Base-by-base conservation (phyloP, 805 yeast genomes). In the Priceomyces castillae region DNA sequence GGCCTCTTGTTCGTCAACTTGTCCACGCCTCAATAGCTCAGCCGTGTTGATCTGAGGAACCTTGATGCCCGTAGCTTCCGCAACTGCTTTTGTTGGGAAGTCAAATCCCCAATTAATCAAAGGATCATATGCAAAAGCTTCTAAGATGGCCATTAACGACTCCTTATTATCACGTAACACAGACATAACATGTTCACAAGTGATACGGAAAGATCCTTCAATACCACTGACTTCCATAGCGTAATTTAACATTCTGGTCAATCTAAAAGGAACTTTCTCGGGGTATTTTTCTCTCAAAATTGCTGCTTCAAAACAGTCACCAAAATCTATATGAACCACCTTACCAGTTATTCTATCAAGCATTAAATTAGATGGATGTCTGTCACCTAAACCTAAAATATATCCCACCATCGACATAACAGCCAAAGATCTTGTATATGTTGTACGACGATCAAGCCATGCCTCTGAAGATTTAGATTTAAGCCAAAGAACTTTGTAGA, bases 201-300 rank as follows among this genome's bases (percentile, higher is more conserved):
- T 90, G 31, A 94, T 90, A 55, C 98, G 77, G 76, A 88, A 94
- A 28, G 96, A 87, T 2, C 99, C 99, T 65, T 94, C 98, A 49
- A 94, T 90, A 6, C 99, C 99, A 65, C 96, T 86, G 2, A 94
- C 98, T 62, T 95, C 99, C 97, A 94, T 92, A 0, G 98, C 99
- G 62, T 90, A 90, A 17, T 95, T 90, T 51, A 95, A 74, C 99
- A 94, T 94, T 64, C 99, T 75, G 0, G 99, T 94, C 46, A 94
- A 75, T 62, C 99, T 77, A 71, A 94, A 94, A 6, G 99, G 99
- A 18, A 94, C 99, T 62, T 90, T 92, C 58, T 94, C 99, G 0
- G 99, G 99, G 63, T 86, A 95, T 61, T 94, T 94, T 54, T 95
- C 99, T 52, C 99, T 80, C 47, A 94, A 68, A 39, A 92, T 90